phyloP scores from a whole-genome alignment of 371 early-diverging fungal species.

The Catenaria anguillulae region DNA sequence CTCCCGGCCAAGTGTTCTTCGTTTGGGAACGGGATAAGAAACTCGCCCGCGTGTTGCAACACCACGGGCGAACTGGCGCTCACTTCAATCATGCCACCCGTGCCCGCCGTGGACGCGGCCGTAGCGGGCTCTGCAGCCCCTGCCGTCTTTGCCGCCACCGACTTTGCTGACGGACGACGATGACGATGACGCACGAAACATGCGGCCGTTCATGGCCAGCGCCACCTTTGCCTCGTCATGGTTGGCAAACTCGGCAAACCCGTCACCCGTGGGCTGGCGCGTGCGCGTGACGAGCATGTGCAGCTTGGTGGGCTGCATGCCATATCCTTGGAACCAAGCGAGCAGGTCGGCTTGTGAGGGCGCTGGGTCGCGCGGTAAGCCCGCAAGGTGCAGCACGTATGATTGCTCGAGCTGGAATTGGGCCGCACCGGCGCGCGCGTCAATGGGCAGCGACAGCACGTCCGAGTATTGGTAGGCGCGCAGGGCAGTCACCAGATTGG shows the following conservation, averaged over 20 bases:
- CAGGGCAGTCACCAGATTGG: slow-evolving; percentile 38
- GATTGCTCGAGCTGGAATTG: slow-evolving; percentile 53
- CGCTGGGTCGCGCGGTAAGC: slow-evolving; percentile 42
- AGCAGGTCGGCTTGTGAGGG: slow-evolving; percentile 37
- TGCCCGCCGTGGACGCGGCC: slow-evolving; percentile 34
- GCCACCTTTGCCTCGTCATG: slow-evolving; percentile 48
- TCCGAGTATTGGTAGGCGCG: slow-evolving; percentile 35
- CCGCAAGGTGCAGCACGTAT: slow-evolving; percentile 44
- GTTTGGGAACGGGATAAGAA: background rate
- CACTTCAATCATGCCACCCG: slow-evolving; percentile 29
- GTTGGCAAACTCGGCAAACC: slow-evolving; percentile 35
- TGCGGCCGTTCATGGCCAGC: slow-evolving; percentile 45
- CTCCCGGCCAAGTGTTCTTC: background rate
- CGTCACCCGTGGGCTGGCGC: slow-evolving; percentile 34
- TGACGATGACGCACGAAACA: slow-evolving; percentile 48
- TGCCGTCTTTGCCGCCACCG: no score
- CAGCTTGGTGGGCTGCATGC: slow-evolving; percentile 25
- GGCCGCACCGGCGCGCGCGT: slow-evolving; percentile 41
- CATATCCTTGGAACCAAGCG: slow-evolving; percentile 44
- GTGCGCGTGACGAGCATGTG: background rate
- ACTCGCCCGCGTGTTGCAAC: background rate
- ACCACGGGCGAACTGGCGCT: slow-evolving; percentile 12
- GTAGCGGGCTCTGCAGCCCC: no score
- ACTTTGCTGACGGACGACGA: no score
- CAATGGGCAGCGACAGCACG: slow-evolving; percentile 48